Base-by-base conservation (phyloP, 306 rosid genomes). In the Hippophae tibetana region DNA sequence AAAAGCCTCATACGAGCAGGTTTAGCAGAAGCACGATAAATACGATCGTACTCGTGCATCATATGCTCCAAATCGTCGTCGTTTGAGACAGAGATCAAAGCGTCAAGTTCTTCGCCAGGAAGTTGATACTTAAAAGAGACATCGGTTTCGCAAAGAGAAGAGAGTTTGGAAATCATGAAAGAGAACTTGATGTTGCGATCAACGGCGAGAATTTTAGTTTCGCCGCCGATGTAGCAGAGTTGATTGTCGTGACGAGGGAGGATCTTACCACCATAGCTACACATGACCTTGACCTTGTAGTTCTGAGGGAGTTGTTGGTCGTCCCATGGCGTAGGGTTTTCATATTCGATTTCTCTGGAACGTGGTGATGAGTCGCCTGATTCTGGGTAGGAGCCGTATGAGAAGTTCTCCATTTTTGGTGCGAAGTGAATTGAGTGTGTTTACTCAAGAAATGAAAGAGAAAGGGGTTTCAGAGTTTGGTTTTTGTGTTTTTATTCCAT, bases 11-110 rank as follows among this genome's bases (percentile, higher is more conserved):
- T 87, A 43, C 98, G 63, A 6, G 93, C 82, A 0, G 95, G 95
- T 65, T 58, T 81, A 40, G 78, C 78, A 0, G 96, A 79, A 51
- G 81, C 68, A 1, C 98, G 85, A 57, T 69, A 85, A 62, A 87
- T 87, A 12, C 98, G 98, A 62, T 92, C 98, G 53, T 79, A 92
- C 73, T 92, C 98, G 58, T 81, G 89, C 98, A 92, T 92, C 98
- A 92, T 87, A 57, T 87, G 95, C 43, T 92, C 96, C 3, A 92
- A 85, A 60, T 92, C 98, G 13, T 92, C 98, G 31, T 92, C 98
- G 77, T 82, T 92, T 9, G 95, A 66, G 31, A 92, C 95, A 7
- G 98, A 92, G 49, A 92, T 92, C 60, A 92, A 73, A 3, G 98
- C 96, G 47, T 92, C 98, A 7, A 92, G 95, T 27, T 85, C 98